Evolutionary conservation across 257 asterid genomes (phyloP).

Genomic region (Coffea canephora): DNA sequence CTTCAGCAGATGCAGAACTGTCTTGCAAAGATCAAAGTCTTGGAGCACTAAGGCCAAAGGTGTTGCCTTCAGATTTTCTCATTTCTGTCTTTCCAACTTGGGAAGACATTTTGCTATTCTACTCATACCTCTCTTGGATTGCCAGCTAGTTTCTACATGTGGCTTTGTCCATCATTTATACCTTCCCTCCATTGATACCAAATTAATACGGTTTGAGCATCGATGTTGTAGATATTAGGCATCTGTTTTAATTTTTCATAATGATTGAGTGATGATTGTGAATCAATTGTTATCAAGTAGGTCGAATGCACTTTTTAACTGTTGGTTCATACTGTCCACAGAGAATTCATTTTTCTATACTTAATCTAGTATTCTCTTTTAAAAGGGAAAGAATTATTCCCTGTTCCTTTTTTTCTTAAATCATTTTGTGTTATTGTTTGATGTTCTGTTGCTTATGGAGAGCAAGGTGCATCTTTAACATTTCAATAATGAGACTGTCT

Average conservation of each 20-base stretch:
- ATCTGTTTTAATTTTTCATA: no score
- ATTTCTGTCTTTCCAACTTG: not conserved
- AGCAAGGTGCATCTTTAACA: no score
- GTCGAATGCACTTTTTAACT: not conserved
- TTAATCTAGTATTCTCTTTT: not conserved
- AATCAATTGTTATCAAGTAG: not conserved
- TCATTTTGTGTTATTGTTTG: no score
- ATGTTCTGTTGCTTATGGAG: no score
- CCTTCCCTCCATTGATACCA: not conserved
- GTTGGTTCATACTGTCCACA: not conserved
- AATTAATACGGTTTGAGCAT: not conserved
- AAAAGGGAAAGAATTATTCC: no score
- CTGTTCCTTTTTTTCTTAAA: no score
- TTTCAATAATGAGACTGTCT: no score
- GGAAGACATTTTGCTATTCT: not conserved
- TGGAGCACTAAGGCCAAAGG: conserved; percentile 54
- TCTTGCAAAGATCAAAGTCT: conserved; percentile 65
- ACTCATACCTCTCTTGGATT: not conserved
- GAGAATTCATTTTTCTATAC: not conserved
- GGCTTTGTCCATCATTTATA: not conserved
- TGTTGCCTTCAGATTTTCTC: not conserved
- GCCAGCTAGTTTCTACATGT: not conserved
- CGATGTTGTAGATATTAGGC: not conserved
- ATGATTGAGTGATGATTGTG: not conserved
- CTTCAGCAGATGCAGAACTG: conserved; percentile 64